Evolutionary conservation across 179 eudicot genomes (phyloP), one percentile per base, ranked within the genome.

Genomic region (Drosera spatulata): DNA sequence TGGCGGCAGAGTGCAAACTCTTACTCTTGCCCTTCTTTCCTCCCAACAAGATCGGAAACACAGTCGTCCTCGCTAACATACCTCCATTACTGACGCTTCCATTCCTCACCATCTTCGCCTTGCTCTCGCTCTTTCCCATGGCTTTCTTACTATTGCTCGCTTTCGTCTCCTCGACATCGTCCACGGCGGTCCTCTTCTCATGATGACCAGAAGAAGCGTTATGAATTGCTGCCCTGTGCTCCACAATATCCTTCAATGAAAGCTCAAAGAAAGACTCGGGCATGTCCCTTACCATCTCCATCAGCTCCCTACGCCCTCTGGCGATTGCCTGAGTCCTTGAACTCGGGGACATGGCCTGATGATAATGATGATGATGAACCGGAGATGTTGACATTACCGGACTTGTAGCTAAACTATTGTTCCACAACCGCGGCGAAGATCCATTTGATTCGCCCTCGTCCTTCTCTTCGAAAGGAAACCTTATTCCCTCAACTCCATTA

Each of bases 251-350:
- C 38, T 60, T 82, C 59, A 87, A 59, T 0, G 96, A 85, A 13
- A 87, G 79, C 72, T 87, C 96, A 15, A 82, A 85, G 46, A 66
- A 76, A 0, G 93, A 70, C 66, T 90, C 95, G 4, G 97, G 97
- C 74, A 90, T 81, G 77, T 66, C 83, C 65, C 75, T 74, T 2
- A 87, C 85, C 89, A 87, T 87, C 43, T 89, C 93, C 97, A 89
- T 89, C 4, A 89, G 67, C 73, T 89, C 97, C 70, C 58, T 62
- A 40, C 85, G 77, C 12, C 97, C 95, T 56, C 78, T 79, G 39
- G 87, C 95, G 3, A 89, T 87, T 5, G 91, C 97, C 55, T 79
- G 82, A 62, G 85, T 60, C 61, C 85, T 71, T 0, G 91, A 75
- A 42, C 55, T 68, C n/a, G 87, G 82, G 1, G 96, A 79, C 52